Evolutionary conservation across 139 green algal species (phyloP), one percentile per base, ranked within the genome.

Genomic region (Nannochloris sp.): DNA sequence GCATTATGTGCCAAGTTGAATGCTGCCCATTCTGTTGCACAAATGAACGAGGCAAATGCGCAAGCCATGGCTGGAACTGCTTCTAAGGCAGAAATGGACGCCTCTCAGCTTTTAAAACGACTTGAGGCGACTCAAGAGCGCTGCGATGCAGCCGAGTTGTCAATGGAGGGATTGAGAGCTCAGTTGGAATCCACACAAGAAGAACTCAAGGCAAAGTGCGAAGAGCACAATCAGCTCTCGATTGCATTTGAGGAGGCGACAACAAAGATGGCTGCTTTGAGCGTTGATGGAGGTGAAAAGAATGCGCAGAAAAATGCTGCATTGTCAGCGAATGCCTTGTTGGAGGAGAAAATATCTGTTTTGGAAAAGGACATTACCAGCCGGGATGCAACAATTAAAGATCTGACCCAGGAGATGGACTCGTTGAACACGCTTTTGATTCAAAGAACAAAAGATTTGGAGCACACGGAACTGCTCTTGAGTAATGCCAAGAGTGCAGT

Each of bases 131-230:
- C 23, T 40, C 61, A 43, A 21, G 62, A 70, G 54, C 61, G 69
- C 27, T 29, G n/a, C 34, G 61, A 66, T 44, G 56, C 44, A 15
- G 62, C 56, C 2, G 61, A 66, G 10, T 16, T 60, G 2, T 25
- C 63, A 3, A 27, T 29, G 8, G 69, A 60, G 9, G 31, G 27
- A 18, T 56, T 75, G 14, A 59, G 49, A n/a, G n/a, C 23, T 55
- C 62, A 71, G 61, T 29, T 75, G 57, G 54, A 34, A 16, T 43
- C 48, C 5, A 18, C 53, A 23, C 19, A 61, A 36, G 50, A 27
- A 21, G 54, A 66, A 46, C 14, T 21, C 15, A 18, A 21, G 16
- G 21, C 60, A 21, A 66, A 37, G 5, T 21, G 15, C n/a, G n/a
- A 14, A 19, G 15, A 43, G 27, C 60, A 55, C 9, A 43, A 44